Evolutionary conservation across 192 early-diverging fungal genomes (phyloP).

Genomic region (Backusella macrospora): DNA sequence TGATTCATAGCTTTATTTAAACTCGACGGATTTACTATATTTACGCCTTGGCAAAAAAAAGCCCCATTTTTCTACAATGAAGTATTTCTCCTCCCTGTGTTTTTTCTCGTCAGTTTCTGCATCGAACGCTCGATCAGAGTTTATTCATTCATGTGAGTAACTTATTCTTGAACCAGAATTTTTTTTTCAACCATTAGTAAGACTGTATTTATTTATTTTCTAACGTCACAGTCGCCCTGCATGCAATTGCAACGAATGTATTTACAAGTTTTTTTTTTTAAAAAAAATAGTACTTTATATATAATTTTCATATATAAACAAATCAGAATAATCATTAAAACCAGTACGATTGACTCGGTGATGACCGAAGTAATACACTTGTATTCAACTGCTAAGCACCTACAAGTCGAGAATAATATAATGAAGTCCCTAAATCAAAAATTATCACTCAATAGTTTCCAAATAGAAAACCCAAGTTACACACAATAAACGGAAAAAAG

Average conservation of each 20-base stretch:
- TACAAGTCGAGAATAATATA: slow-evolving; percentile 3
- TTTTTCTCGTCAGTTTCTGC: not conserved
- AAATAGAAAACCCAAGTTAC: not conserved
- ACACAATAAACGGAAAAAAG: slow-evolving; percentile 7
- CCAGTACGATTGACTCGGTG: not conserved
- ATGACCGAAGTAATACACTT: not conserved
- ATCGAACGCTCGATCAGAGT: not conserved
- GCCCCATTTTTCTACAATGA: not conserved
- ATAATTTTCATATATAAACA: not conserved
- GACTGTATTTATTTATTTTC: slow-evolving; percentile 3
- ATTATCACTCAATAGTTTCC: slow-evolving; percentile 12
- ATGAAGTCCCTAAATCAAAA: slow-evolving; percentile 12
- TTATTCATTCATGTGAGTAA: slow-evolving; percentile 3
- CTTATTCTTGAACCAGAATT: slow-evolving; percentile 2
- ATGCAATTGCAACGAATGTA: not conserved
- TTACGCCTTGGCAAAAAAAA: slow-evolving; percentile 2
- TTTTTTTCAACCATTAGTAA: slow-evolving; percentile 7
- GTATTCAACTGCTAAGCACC: slow-evolving; percentile 6
- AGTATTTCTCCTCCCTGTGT: not conserved
- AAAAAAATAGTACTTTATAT: not conserved
- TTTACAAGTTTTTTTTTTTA: slow-evolving; percentile 1
- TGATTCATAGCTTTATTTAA: not conserved
- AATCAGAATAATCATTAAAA: not conserved
- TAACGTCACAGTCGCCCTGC: slow-evolving; percentile 10
- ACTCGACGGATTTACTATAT: not conserved